These are phyloP conservation scores for Phytophthora tubulina DNA, from an alignment of 352 stramenopile genomes.

Conservation along the genomic window DNA sequence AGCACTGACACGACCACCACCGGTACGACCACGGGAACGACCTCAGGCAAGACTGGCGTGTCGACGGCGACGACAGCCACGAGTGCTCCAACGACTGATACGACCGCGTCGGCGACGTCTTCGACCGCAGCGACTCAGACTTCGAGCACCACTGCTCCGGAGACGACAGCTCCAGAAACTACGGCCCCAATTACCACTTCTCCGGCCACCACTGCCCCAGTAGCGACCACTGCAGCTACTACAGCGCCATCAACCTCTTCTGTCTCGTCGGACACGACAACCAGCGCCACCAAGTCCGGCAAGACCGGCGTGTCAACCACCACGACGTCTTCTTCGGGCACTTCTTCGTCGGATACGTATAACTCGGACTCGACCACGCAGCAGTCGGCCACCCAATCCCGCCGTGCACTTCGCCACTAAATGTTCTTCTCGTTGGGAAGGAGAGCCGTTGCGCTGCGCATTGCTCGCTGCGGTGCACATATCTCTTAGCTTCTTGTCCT, in stretches of 20 bases:
- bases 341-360: slow-evolving; percentile 32
- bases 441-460: background rate
- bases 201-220: slow-evolving; percentile 6
- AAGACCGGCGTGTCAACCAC: slow-evolving; percentile 15
- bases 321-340: slow-evolving; percentile 12
- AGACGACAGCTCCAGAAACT: slow-evolving; percentile 8
- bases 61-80: slow-evolving; percentile 12
- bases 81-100: slow-evolving; percentile 2
- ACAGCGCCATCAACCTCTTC: slow-evolving; percentile 3
- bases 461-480: too few relatives aligned
- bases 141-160: slow-evolving; percentile 8
- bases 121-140: slow-evolving; percentile 5
- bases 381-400: slow-evolving; percentile 31
- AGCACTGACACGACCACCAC: background rate
- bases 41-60: slow-evolving; percentile 16
- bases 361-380: slow-evolving; percentile 34
- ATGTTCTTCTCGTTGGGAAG: slow-evolving; percentile 6
- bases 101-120: slow-evolving; percentile 1
- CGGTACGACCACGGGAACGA: slow-evolving; percentile 6
- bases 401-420: slow-evolving; percentile 34
- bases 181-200: background rate
- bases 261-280: slow-evolving; percentile 2
- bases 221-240: slow-evolving; percentile 4
- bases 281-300: slow-evolving; percentile 19
- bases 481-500: too few relatives aligned